A percentile compares a stretch with the other conserved stretches of the same genome.
phyloP scores from a whole-genome alignment of 768 basidiomycete genomes.

The Termitomyces heimii region DNA sequence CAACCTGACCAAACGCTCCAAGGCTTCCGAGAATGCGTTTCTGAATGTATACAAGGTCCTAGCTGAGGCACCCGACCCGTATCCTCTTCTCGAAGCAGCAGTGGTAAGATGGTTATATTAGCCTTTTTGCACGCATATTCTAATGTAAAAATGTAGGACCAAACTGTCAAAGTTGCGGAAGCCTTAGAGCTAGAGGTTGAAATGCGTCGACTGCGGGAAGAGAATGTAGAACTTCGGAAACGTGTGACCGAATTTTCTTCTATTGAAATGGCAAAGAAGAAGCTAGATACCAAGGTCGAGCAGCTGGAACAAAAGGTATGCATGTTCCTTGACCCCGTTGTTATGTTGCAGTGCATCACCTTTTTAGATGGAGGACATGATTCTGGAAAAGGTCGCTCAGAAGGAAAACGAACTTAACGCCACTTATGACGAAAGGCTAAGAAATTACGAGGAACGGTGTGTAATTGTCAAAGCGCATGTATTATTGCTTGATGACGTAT shows the following conservation, averaged over 20 bases:
- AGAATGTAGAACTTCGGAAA: slow-evolving; percentile 77
- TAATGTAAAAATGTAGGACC: slow-evolving; percentile 54
- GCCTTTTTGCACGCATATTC: not conserved
- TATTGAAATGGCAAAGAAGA: slow-evolving; percentile 70
- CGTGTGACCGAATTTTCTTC: slow-evolving; percentile 56
- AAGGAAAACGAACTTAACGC: slow-evolving; percentile 98
- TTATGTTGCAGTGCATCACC: slow-evolving; percentile 1
- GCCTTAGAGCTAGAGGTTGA: slow-evolving; percentile 72
- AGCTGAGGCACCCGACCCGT: slow-evolving; percentile 96
- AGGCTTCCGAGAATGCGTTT: slow-evolving; percentile 91
- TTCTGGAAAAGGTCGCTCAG: slow-evolving; percentile 80
- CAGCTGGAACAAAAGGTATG: slow-evolving; percentile 79
- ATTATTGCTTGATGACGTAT: not conserved
- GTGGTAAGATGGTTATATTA: slow-evolving; percentile 43
- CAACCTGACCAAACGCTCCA: slow-evolving; percentile 87
- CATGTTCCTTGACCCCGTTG: not conserved
- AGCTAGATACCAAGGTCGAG: slow-evolving; percentile 66
- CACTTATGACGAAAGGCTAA: slow-evolving; percentile 91
- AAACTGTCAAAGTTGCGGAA: slow-evolving; percentile 87
- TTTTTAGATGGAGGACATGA: slow-evolving; percentile 89
- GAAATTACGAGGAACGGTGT: slow-evolving; percentile 94
- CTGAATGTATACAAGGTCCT: slow-evolving; percentile 95
- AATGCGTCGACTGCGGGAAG: slow-evolving; percentile 65
- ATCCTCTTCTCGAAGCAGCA: slow-evolving; percentile 91
- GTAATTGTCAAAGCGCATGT: slow-evolving; percentile 15